phyloP scores from a whole-genome alignment of 2,329 filamentous ascomycete species.

The Herpotrichia juniperi region DNA sequence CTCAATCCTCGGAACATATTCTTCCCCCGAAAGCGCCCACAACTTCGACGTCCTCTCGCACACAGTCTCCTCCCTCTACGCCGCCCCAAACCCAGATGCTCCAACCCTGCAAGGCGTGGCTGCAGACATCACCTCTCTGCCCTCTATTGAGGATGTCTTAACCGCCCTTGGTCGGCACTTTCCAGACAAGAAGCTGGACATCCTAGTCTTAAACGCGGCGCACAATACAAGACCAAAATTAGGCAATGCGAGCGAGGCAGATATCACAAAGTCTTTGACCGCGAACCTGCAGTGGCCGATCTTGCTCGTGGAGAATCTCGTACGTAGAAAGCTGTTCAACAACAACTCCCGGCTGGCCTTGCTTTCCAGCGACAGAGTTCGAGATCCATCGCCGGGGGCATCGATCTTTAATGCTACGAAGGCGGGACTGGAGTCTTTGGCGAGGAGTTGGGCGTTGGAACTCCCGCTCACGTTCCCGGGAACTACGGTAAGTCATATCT shows the following conservation, averaged over 20 bases:
- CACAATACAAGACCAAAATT: constrained; percentile 14
- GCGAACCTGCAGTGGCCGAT: constrained; percentile 30
- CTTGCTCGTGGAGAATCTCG: constrained; percentile 28
- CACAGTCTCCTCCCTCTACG: constrained; percentile 24
- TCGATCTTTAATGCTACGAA: constrained; percentile 26
- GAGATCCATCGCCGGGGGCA: constrained; percentile 17
- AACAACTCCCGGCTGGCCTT: constrained; percentile 25
- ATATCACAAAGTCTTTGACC: constrained; percentile 21
- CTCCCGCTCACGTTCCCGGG: constrained; percentile 26
- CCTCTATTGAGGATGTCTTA: constrained; percentile 18
- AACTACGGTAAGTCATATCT: constrained; percentile 35
- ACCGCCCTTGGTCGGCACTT: constrained; percentile 18
- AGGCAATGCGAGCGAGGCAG: constrained; percentile 13
- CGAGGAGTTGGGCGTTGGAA: constrained; percentile 29
- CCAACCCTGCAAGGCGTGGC: constrained; percentile 24
- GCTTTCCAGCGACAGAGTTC: constrained; percentile 25
- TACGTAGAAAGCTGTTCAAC: constrained; percentile 19
- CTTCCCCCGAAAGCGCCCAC: constrained; percentile 25
- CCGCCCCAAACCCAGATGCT: not conserved
- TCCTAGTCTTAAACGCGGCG: constrained; percentile 31
- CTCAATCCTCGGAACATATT: constrained; percentile 38
- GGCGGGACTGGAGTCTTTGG: constrained; percentile 27
- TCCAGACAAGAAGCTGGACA: constrained; percentile 21
- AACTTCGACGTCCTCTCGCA: constrained; percentile 30
- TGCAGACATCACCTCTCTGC: constrained; percentile 28